Evolutionary conservation across 2,329 filamentous ascomycete species (phyloP), one percentile per base, ranked within the genome.

Genomic region (Colletotrichum tofieldiae): DNA sequence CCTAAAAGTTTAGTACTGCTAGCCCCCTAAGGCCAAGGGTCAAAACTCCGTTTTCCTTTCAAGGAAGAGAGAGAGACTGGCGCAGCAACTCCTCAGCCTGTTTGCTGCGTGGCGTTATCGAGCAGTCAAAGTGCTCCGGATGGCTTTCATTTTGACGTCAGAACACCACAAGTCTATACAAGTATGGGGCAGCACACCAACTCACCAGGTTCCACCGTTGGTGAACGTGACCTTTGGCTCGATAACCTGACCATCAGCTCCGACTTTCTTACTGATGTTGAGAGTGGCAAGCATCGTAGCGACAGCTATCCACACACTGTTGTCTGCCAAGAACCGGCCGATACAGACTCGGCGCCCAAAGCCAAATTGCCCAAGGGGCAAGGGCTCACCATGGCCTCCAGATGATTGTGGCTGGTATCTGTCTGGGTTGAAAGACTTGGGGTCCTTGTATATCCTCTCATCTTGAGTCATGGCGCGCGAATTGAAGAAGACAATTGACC

Each of bases 371-470:
- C 85, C 86, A 23, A 77, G 79, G 0, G 85, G 86, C 58, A 82
- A 79, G 26, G 87, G 84, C 77, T 87, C 86, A 8, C 84, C 84
- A 26, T 77, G 77, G 9, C 71, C 71, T 43, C 71, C 71, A 41
- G 59, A 66, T 29, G 67, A 73, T 32, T 23, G 41, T 41, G 71
- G 55, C 74, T 77, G 86, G 74, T 83, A 88, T 7, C 86, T 79
- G 65, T 86, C 83, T 0, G 86, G 86, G 49, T 86, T 80, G 74
- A 88, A 88, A 8, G 68, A 70, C 26, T 84, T 81, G 1, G 86
- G 84, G 61, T 85, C 73, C 4, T 65, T 68, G 78, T 87, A 88
- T 2, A 81, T 77, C 4, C 66, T 60, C 61, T 81, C 75, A 72
- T 88, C 81, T 49, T 81, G 80, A 32, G 81, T 83, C 83, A 86